These are phyloP conservation scores for Aristolochia fimbriata DNA, from an alignment of 164 flowering plant genomes.

Conservation along the genomic window DNA sequence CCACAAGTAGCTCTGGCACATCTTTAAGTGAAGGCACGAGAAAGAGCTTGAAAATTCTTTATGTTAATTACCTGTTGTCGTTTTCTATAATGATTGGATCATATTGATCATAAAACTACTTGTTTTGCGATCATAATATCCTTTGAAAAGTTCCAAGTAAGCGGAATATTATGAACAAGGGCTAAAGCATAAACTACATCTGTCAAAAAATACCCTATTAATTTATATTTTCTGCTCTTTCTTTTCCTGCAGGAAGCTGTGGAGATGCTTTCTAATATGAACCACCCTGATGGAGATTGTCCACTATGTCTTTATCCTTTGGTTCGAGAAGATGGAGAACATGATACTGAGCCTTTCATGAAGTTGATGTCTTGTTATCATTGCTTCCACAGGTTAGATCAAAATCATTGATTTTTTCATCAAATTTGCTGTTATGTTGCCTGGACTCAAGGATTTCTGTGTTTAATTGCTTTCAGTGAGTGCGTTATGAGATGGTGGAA, in stretches of 20 bases:
- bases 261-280: constrained; percentile 68
- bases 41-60: too few relatives aligned
- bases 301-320: constrained; percentile 77
- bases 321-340: constrained; percentile 34
- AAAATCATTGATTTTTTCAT: background rate
- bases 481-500: constrained; percentile 92
- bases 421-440: background rate
- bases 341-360: constrained; percentile 55
- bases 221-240: background rate
- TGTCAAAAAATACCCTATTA: too few relatives aligned
- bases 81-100: too few relatives aligned
- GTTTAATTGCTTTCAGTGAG: constrained; percentile 35
- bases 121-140: too few relatives aligned
- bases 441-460: too few relatives aligned
- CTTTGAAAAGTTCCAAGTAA: too few relatives aligned
- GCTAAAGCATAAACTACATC: too few relatives aligned
- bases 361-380: constrained; percentile 98
- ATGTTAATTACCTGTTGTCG: too few relatives aligned
- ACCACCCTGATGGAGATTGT: constrained; percentile 92
- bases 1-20: too few relatives aligned
- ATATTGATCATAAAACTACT: too few relatives aligned
- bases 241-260: constrained; percentile 58
- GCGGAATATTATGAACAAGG: too few relatives aligned
- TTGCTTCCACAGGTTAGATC: constrained; percentile 76
- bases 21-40: too few relatives aligned